These are phyloP conservation scores for Eucommia ulmoides DNA, from an alignment of 257 asterid genomes.

Conservation along the genomic window DNA sequence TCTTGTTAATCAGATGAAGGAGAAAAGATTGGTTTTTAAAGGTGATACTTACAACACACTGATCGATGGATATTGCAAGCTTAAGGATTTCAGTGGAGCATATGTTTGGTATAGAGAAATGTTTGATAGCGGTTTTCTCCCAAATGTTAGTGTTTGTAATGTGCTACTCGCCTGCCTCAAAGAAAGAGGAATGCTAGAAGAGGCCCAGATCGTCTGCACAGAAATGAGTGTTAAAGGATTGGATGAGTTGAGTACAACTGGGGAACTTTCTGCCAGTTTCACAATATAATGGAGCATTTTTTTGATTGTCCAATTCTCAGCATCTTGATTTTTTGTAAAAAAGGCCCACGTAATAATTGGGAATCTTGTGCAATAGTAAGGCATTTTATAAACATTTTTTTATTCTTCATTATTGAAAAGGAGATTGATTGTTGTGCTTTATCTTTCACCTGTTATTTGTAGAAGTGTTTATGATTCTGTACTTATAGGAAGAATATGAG, in stretches of 20 bases:
- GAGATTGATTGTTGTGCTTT: no score
- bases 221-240: slow-evolving; percentile 63
- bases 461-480: no score
- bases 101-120: slow-evolving; percentile 55
- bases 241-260: slow-evolving; percentile 11
- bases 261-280: slow-evolving; percentile 22
- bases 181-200: slow-evolving; percentile 31
- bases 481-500: no score
- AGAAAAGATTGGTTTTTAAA: slow-evolving; percentile 35
- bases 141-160: slow-evolving; percentile 23
- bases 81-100: slow-evolving; percentile 45
- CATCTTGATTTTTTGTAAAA: not conserved
- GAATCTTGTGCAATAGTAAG: not conserved
- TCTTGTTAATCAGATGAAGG: slow-evolving; percentile 39
- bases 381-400: not conserved
- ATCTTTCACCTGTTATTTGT: no score
- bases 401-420: no score
- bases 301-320: not conserved
- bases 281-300: slow-evolving; percentile 6
- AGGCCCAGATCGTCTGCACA: slow-evolving; percentile 38
- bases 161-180: slow-evolving; percentile 48
- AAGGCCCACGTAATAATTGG: not conserved
- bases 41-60: slow-evolving; percentile 35
- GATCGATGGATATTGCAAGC: slow-evolving; percentile 51
- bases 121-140: slow-evolving; percentile 39